Percentiles rank a stretch among this genome's conserved stretches.
These are phyloP conservation scores for Nannochloropsis granulata DNA, from an alignment of 108 stramenopile species.

Conservation along the genomic window DNA sequence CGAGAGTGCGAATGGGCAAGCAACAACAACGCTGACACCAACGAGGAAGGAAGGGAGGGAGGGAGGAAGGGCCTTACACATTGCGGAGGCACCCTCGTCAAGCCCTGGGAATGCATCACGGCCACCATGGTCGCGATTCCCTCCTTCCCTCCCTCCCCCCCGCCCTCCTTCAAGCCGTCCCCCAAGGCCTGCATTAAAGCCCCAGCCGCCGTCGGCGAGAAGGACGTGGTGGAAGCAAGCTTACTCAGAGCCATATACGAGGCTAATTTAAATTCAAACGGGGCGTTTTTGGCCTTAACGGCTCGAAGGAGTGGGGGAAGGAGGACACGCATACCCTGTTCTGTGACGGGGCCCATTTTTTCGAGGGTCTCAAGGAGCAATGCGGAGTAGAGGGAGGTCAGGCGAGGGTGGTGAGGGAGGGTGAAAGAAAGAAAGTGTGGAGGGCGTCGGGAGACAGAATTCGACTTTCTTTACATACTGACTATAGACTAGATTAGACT, in stretches of 20 bases:
- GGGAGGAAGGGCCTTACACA: neutral
- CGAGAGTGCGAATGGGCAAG: neutral
- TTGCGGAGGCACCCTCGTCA: neutral
- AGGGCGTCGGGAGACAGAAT: too few relatives aligned
- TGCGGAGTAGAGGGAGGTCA: neutral
- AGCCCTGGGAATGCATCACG: neutral
- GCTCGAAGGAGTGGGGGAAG: neutral
- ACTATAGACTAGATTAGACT: too few relatives aligned
- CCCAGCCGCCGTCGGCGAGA: neutral
- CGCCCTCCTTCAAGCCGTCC: neutral
- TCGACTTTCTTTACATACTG: too few relatives aligned
- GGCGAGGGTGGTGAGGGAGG: neutral
- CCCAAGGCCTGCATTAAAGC: neutral
- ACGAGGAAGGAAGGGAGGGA: neutral
- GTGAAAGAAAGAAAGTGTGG: too few relatives aligned
- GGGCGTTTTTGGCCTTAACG: neutral
- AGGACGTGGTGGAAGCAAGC: neutral
- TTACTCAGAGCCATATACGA: neutral
- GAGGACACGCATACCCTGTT: neutral
- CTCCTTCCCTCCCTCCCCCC: neutral
- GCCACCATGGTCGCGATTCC: neutral
- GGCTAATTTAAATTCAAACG: neutral
- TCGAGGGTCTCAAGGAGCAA: neutral
- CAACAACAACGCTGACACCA: neutral
- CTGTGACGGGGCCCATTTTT: neutral